Evolutionary conservation across 164 flowering plant species (phyloP), one percentile per base, ranked within the genome.

Genomic region (Santalum album): DNA sequence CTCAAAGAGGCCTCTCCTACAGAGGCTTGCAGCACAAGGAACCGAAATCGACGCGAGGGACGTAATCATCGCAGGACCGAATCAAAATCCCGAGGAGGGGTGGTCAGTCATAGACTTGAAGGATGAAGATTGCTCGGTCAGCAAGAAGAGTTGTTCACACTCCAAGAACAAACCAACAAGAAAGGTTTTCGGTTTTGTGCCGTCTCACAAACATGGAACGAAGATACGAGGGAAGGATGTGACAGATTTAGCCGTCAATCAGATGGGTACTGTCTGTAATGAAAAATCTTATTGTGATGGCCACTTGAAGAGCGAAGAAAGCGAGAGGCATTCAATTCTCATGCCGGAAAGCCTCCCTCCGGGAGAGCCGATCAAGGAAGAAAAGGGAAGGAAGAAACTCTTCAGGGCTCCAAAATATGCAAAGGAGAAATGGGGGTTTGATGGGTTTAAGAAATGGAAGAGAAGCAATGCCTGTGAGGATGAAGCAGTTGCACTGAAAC

Each of bases 11-110:
- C 96, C 96, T 26, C 62, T 91, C 57, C 59, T 91, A 49, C 92
- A 84, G 60, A 78, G 95, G 43, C 72, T 91, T n/a, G 90, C 96
- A 5, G 82, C 77, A 53, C 95, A 87, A 76, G 96, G 92, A 61
- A 95, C 73, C 18, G 87, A 81, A 58, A 78, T 86, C 38, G 78
- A 77, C 24, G 74, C 77, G 25, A 75, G 78, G 55, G 90, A 86
- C 62, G 77, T 86, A 12, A 75, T 81, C 49, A 62, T 77, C 12
- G 80, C 74, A 6, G 57, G 46, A 3, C 48, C 47, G 2, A 60
- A 65, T 24, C 73, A 58, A 43, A 65, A 56, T n/a, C 46, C 73
- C 2, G 82, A 81, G 39, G 95, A 91, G 24, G 83, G 77, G 53
- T 91, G 98, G 98, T 82, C 98, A 0, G 85, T 62, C 1, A 83